Conservation (phyloP, 768 basidiomycete genomes). For the Kwoniella sp. region DNA sequence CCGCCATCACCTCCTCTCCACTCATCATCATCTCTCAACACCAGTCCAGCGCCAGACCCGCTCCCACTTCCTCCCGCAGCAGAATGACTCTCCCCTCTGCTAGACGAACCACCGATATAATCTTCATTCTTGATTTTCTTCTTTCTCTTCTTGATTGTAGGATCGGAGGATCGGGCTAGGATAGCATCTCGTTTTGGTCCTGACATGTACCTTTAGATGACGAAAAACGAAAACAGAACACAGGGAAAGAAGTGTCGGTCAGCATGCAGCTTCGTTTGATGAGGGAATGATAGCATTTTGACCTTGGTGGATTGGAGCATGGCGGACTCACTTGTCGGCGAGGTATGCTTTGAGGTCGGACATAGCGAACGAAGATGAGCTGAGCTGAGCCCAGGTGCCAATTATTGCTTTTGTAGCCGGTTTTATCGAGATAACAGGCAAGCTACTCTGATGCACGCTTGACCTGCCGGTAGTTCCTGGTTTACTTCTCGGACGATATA, state of each 20-base stretch:
- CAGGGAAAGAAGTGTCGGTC: too few relatives aligned
- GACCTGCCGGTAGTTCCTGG: too few relatives aligned
- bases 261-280: neutral
- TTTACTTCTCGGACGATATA: too few relatives aligned
- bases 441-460: too few relatives aligned
- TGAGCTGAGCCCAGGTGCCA: too few relatives aligned
- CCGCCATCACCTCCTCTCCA: constrained; percentile 26
- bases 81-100: constrained; percentile 44
- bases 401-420: too few relatives aligned
- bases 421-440: too few relatives aligned
- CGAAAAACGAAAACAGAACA: neutral
- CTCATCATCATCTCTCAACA: constrained; percentile 56
- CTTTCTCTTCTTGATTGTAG: constrained; percentile 60
- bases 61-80: neutral
- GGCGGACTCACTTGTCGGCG: constrained; percentile 51
- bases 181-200: constrained; percentile 96
- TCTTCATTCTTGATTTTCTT: constrained; percentile 65
- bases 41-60: constrained; percentile 43
- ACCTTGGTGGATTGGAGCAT: too few relatives aligned
- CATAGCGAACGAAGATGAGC: constrained; percentile 25
- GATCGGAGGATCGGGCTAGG: constrained; percentile 64
- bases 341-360: constrained; percentile 52
- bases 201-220: constrained; percentile 71
- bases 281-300: too few relatives aligned
- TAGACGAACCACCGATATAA: constrained; percentile 32